Percentiles rank a stretch among this genome's conserved stretches.
These are phyloP conservation scores for Leptomonas pyrrhocoris DNA, from an alignment of 208 protist species.

Conservation along the genomic window DNA sequence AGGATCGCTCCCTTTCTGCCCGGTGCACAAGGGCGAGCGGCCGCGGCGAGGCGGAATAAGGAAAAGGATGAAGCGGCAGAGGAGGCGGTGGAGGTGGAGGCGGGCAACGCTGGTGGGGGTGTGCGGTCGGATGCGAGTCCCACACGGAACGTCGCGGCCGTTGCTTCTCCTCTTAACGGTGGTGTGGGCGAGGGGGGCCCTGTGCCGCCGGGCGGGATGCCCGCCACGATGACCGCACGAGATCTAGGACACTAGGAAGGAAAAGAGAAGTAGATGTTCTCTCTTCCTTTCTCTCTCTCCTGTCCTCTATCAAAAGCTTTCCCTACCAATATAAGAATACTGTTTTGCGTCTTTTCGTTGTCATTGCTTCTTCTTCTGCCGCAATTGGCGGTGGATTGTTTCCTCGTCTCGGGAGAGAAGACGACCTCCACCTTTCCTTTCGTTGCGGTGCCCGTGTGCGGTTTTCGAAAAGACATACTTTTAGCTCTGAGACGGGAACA, in stretches of 20 bases:
- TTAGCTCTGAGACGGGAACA: too few species aligned
- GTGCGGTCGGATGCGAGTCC: background rate
- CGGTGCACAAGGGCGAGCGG: slow-evolving; percentile 4
- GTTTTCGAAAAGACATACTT: too few species aligned
- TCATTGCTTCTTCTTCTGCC: too few species aligned
- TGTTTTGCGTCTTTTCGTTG: too few species aligned
- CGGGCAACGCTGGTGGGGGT: background rate
- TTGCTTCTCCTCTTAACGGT: background rate
- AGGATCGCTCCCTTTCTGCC: background rate
- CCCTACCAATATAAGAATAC: too few species aligned
- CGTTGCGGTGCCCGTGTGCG: too few species aligned
- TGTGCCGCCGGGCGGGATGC: slow-evolving; percentile 20
- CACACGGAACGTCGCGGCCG: background rate
- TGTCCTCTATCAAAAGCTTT: too few species aligned
- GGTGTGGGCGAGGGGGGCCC: slow-evolving; percentile 1
- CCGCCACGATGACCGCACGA: slow-evolving; percentile 20
- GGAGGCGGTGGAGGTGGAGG: slow-evolving; percentile 13
- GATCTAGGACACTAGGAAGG: slow-evolving; percentile 8
- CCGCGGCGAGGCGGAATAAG: slow-evolving; percentile 12
- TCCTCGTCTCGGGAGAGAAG: too few species aligned
- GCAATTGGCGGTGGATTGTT: too few species aligned
- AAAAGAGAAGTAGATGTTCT: background rate
- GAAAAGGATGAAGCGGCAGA: slow-evolving; percentile 16
- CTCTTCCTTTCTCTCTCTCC: background rate
- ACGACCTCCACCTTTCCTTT: too few species aligned